Base-by-base conservation (phyloP, 805 yeast genomes). In the Kodamaea nitidulidarum region DNA sequence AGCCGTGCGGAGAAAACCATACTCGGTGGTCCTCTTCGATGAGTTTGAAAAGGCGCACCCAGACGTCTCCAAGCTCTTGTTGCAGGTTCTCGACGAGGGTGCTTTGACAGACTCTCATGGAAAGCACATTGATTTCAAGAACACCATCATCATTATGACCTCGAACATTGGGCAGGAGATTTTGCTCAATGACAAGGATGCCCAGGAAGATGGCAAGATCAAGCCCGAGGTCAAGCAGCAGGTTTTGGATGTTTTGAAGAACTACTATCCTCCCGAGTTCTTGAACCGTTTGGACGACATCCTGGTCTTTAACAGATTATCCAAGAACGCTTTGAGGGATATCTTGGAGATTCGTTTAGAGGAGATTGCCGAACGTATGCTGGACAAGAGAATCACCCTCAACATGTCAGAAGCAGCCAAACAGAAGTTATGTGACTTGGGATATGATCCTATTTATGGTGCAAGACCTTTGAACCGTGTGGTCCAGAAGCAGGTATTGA, bases 1-100 rank as follows among this genome's bases (percentile, higher is more conserved):
- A 61, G 95, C 96, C 4, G 95, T 93, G 7, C 77, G 96, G 56
- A 76, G 98, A 53, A 90, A 88, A 55, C 98, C 98, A 7, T 91
- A 91, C 51, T 75, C 97, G 1, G 96, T 91, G 18, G 84, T 91
- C 2, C 65, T 91, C 42, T 93, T 91, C 59, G 98, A 91, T 62
- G 98, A 91, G 65, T 87, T 91, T 61, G 98, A 91, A 54, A 91
- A 91, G 62, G 98, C 98, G 0, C 98, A 93, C 60, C 84, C 88
- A 2, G 98, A 91, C 62, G 84, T 91, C n/a, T 81, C 95, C 21
- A 93, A 93, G 63, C 72, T 91, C 29, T 68, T 91, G 35, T 67
- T 91, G 43, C 98, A 93, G 62, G 98, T 91, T 0, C 69, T 91
- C 38, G 98, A 91, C 61, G 98, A 91, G 62, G 98, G 98, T 41